A percentile compares a stretch with the other conserved stretches of the same genome.
These are phyloP conservation scores for Blastobotrys attinorum DNA, from an alignment of 805 yeast species.

Conservation along the genomic window DNA sequence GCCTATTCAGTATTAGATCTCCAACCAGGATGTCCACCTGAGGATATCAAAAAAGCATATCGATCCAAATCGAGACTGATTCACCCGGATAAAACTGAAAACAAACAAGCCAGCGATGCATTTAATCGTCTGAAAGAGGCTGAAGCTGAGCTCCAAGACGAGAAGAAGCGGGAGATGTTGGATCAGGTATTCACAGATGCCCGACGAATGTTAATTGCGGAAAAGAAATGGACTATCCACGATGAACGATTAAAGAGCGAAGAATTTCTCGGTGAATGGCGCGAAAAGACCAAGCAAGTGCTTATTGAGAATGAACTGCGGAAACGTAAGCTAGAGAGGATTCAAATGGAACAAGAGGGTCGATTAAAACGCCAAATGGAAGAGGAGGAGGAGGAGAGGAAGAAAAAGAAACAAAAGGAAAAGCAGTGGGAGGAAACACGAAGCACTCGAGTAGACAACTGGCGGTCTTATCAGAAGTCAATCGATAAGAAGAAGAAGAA, in stretches of 20 bases:
- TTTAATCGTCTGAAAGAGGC: slow-evolving; percentile 55
- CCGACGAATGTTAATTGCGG: slow-evolving; percentile 31
- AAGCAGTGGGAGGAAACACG: slow-evolving; percentile 54
- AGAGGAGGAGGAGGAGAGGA: slow-evolving; percentile 27
- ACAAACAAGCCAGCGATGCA: slow-evolving; percentile 54
- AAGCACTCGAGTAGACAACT: slow-evolving; percentile 48
- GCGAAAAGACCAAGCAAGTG: slow-evolving; percentile 35
- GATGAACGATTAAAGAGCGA: slow-evolving; percentile 32
- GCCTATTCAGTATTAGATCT: slow-evolving; percentile 47
- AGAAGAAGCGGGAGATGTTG: slow-evolving; percentile 34
- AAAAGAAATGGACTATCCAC: slow-evolving; percentile 31
- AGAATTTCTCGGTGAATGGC: slow-evolving; percentile 35
- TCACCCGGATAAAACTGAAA: slow-evolving; percentile 59
- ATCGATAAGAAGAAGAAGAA: slow-evolving; percentile 41
- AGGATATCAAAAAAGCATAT: slow-evolving; percentile 40
- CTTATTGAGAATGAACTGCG: slow-evolving; percentile 41
- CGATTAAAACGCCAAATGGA: slow-evolving; percentile 31
- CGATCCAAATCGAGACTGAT: slow-evolving; percentile 54
- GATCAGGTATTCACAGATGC: slow-evolving; percentile 41
- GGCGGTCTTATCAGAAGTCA: slow-evolving; percentile 46
- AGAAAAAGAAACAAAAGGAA: slow-evolving; percentile 33
- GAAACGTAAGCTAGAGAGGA: slow-evolving; percentile 35
- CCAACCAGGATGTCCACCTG: slow-evolving; percentile 34
- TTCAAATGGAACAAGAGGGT: slow-evolving; percentile 36
- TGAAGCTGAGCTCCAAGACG: slow-evolving; percentile 35